Evolutionary conservation across 108 stramenopile genomes (phyloP), one percentile per base, ranked within the genome.

Genomic region (Nannochloropsis gaditana): DNA sequence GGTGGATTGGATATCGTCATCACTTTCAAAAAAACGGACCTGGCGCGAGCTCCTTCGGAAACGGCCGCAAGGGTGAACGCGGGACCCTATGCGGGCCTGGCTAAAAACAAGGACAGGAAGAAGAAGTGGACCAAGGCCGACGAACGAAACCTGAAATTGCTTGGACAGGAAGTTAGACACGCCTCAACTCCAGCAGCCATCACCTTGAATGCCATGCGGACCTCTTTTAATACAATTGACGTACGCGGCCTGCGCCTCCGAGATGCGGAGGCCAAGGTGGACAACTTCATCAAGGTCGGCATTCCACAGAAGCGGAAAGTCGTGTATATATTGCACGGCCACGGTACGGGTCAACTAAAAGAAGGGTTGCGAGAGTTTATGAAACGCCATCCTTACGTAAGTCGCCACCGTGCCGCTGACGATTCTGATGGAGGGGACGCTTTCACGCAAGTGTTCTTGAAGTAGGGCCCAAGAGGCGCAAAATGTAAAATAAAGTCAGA

Each of bases 341-440:
- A 89, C 45, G 89, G 89, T 83, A 89, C 89, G 2, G 86, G 85
- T 9, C 85, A 86, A n/a, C 83, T 89, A 17, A 89, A 89, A 83
- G 44, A 83, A 9, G 89, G 89, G 31, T 17, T 89, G 41, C 73
- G 89, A 10, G 45, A 81, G 41, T 81, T 31, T 31, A 81, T 81
- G 41, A 81, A 81, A 42, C 21, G 41, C 11, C 41, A 31, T 42
- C 21, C 21, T 4, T 42, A 81, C 80, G 80, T 81, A 41, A 41
- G 41, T 31, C 41, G 41, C 21, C 41, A 31, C 5, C 21, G 80
- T 11, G 11, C 80, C 31, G 80, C 80, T n/a, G 80, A 31, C 11
- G 41, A 31, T 2, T 31, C 21, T n/a, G 80, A 81, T 42, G 80
- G 80, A 31, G 80, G 80, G 5, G 80, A 81, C 41, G 80, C 80